Evolutionary conservation across 805 yeast species (phyloP), one percentile per base, ranked within the genome.

Genomic region (Candida michaelii): DNA sequence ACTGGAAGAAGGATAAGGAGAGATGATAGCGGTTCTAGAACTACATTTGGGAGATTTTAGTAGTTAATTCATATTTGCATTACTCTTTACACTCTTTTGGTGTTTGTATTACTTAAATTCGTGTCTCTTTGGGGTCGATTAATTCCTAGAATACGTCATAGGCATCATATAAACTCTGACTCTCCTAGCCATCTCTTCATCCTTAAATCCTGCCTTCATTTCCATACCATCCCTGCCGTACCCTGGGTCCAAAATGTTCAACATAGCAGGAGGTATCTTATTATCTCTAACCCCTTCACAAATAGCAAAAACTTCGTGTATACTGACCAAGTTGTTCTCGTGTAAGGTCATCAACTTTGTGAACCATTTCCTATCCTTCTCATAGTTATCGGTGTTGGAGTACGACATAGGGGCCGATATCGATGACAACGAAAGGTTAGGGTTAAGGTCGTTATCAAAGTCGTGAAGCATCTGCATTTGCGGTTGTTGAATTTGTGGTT

Each of bases 211-310:
- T 15, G 37, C 51, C 25, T 56, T 43, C 8, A 53, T 50, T 6
- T 40, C 24, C 13, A 21, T n/a, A n/a, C n/a, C 48, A 24, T 52
- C 51, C 27, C 58, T 44, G 3, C 51, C 55, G 44, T 60, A 60
- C 4, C 56, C 59, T 31, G 55, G 62, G 44, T 66, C 73, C 47
- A 58, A 50, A 16, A 58, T 56, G 43, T 62, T 67, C 39, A 66
- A 53, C 65, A 65, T 61, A 33, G 63, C 62, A 17, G 57, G 43
- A 1, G 70, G 71, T 17, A 66, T 62, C 43, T 58, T 64, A n/a
- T 59, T 59, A 42, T 66, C 71, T 36, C 70, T 50, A 1, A 66
- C 63, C 1, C 70, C 71, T 39, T 65, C 69, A 34, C 66, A 60
- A 1, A 66, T 58, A 12, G 54, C 40, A 16, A 66, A 50, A 3